phyloP scores from a whole-genome alignment of 2,329 filamentous ascomycete species.

The Epichloe sibirici region DNA sequence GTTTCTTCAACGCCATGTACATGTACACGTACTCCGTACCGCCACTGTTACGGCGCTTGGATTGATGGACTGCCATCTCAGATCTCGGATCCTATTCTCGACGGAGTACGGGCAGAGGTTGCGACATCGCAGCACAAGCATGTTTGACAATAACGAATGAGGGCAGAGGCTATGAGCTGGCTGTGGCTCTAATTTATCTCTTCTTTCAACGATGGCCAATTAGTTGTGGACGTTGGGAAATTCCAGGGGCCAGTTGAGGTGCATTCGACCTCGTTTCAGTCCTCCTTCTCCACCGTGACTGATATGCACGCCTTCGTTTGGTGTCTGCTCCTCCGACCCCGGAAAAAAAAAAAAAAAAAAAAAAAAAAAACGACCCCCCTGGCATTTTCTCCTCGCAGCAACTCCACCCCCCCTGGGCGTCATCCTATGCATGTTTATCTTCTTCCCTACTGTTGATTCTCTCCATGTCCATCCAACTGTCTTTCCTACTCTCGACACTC shows the following conservation, averaged over 20 bases:
- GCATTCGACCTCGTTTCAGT: constrained; percentile 1
- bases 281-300: constrained; percentile 3
- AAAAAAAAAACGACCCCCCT: neutral
- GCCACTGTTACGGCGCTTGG: too few relatives aligned
- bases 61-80: too few relatives aligned
- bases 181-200: too few relatives aligned
- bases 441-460: neutral
- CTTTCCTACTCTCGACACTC: constrained; percentile 3
- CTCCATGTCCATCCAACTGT: neutral
- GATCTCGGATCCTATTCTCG: too few relatives aligned
- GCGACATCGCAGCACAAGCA: too few relatives aligned
- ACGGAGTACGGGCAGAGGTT: neutral
- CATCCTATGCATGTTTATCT: constrained; percentile 1
- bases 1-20: too few relatives aligned
- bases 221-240: neutral
- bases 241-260: neutral
- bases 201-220: too few relatives aligned
- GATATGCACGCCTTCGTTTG: constrained; percentile 1
- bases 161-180: too few relatives aligned
- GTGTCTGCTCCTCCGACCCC: neutral
- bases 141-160: too few relatives aligned
- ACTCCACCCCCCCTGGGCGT: constrained; percentile 3
- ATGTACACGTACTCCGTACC: too few relatives aligned
- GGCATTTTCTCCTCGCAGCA: neutral
- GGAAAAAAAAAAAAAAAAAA: neutral